Evolutionary conservation across 495 filamentous ascomycete species (phyloP).

Genomic region (Penicillium steckii): DNA sequence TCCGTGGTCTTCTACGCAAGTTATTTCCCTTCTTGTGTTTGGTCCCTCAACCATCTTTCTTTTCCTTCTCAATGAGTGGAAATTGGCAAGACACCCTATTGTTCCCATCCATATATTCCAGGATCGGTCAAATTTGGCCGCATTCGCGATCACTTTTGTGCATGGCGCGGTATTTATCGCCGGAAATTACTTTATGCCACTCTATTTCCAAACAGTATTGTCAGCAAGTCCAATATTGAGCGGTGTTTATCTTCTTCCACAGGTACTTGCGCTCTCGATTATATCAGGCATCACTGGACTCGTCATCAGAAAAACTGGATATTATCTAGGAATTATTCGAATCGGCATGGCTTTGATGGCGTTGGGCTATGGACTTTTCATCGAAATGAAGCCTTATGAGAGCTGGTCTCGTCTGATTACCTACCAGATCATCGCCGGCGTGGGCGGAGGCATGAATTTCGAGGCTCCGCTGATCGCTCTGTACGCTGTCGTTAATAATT

Average conservation of each 20-base stretch:
- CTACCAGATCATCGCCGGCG: slow-evolving; percentile 48
- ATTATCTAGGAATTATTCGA: slow-evolving; percentile 43
- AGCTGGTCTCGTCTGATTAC: slow-evolving; percentile 61
- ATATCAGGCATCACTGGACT: slow-evolving; percentile 24
- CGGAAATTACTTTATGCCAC: slow-evolving; percentile 6
- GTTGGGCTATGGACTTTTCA: slow-evolving; percentile 61
- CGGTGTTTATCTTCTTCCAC: slow-evolving; percentile 4
- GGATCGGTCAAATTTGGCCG: not conserved
- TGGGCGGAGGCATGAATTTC: slow-evolving; percentile 68
- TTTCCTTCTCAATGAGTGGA: slow-evolving; percentile 1
- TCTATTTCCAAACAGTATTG: slow-evolving; percentile 8
- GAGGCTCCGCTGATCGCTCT: slow-evolving; percentile 52
- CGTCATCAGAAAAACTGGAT: slow-evolving; percentile 28
- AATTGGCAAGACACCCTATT: slow-evolving; percentile 2
- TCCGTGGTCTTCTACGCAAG: not conserved
- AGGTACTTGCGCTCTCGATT: slow-evolving; percentile 5
- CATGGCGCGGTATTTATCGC: slow-evolving; percentile 7
- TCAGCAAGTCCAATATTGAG: slow-evolving; percentile 2
- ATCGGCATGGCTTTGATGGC: slow-evolving; percentile 55
- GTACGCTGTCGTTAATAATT: slow-evolving; percentile 29
- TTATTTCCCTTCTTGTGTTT: not conserved
- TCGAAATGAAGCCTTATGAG: slow-evolving; percentile 49
- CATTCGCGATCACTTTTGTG: slow-evolving; percentile 2
- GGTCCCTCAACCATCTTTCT: not conserved
- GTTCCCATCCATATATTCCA: slow-evolving; percentile 5